Evolutionary conservation across 495 filamentous ascomycete genomes (phyloP), one percentile per base, ranked within the genome.

Genomic region (Penicillium ochrochloron): DNA sequence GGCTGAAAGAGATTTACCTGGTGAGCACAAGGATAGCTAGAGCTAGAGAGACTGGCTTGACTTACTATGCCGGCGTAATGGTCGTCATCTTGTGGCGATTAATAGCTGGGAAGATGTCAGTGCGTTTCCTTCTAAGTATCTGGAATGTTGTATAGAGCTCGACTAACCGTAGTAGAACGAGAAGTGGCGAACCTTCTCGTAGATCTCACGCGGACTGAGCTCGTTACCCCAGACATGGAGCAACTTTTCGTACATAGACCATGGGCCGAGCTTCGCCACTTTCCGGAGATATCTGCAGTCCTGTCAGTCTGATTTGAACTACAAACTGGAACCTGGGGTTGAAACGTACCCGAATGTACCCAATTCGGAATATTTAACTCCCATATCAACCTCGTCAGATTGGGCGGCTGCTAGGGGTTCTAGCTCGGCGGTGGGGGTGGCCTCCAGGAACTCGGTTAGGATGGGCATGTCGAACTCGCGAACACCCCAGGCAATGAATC

Each of bases 391-490:
- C 76, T 96, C 93, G 71, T 96, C 81, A 39, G 71, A 73, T 66
- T 80, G 76, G 10, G 82, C 75, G 52, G 84, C 75, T 1, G 91
- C 91, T 31, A 93, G 88, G 14, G 93, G 93, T 66, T 94, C 90
- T 0, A 96, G 83, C 73, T 97, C 93, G 1, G 92, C 93, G 4
- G 92, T 95, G 0, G 93, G 93, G 0, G 84, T 81, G 3, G 93
- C 93, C 17, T 82, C 77, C 25, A 96, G 73, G 79, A 97, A 97
- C 4, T 84, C 84, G 1, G 87, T 67, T 6, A 97, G 83, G 62
- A 91, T 87, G 0, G 92, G 92, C 7, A 97, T 71, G 25, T 85
- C 72, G 72, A 92, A 97, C 15, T 79, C 74, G 23, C 72, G 72
- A 29, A 76, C 60, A 3, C 90, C 86, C 82, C 87, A 95, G 12